Percentiles rank a stretch among this genome's conserved stretches.
Evolutionary conservation across 2,329 filamentous ascomycete genomes (phyloP).

Genomic region (Magnaporthiopsis poae): DNA sequence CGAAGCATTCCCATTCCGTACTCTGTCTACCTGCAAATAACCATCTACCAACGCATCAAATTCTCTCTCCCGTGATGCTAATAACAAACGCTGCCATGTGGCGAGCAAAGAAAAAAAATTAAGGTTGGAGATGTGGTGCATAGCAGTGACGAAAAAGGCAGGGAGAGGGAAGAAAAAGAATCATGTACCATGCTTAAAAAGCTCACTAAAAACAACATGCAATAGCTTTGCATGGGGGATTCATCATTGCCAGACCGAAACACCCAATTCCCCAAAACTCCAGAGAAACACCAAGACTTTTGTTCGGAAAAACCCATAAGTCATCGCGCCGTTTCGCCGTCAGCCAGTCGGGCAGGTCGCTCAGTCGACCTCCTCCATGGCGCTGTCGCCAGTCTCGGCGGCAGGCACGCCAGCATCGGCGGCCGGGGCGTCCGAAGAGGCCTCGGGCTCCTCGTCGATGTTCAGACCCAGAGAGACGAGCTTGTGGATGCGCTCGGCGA

Average conservation of each 20-base stretch:
- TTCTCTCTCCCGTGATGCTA: neutral
- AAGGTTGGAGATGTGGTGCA: neutral
- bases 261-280: constrained; percentile 7
- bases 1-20: neutral
- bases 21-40: neutral
- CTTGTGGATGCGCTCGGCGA: constrained; percentile 99
- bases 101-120: neutral
- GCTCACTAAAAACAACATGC: constrained; percentile 1
- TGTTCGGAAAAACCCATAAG: constrained; percentile 6
- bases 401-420: constrained; percentile 47
- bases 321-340: neutral
- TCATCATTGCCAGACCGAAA: constrained; percentile 6
- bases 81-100: neutral
- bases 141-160: neutral
- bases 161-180: neutral
- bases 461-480: constrained; percentile 95
- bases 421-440: constrained; percentile 47
- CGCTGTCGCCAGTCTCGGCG: constrained; percentile 68
- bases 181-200: neutral
- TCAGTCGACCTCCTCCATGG: constrained; percentile 99
- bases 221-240: neutral
- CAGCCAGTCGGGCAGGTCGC: constrained; percentile 13
- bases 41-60: neutral
- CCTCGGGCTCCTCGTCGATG: constrained; percentile 87
- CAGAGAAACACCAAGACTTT: constrained; percentile 6